Base-by-base conservation (phyloP, 2,329 filamentous ascomycete species). In the Sphaerostilbella broomeana region DNA sequence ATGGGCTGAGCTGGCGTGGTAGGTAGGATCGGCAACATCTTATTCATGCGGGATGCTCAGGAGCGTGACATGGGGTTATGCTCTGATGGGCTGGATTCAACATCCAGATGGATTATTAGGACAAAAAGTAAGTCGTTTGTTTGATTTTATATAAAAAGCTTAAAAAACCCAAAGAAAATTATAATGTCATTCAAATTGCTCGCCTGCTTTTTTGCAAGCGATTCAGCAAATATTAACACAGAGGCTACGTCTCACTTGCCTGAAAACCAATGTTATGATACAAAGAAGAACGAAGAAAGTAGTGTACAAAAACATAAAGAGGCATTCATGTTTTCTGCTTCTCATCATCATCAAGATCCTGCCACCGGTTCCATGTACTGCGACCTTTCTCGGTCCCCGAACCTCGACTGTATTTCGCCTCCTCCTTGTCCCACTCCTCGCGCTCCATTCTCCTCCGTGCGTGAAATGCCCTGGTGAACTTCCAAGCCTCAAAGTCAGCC, bases 401-500 rank as follows among this genome's bases (percentile, higher is more conserved):
- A 15, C 77, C 77, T 7, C 75, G 77, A 2, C 71, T 74, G 55
- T 75, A 86, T 49, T 68, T 72, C 46, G 70, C 70, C 63, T 86
- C 81, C 44, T 83, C 75, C 45, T 80, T 73, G 56, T 86, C 81
- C 81, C 83, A 89, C 51, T 73, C 68, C 49, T 67, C 57, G 41
- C 82, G 66, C 66, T 87, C 83, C 31, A 81, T 67, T 18, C 69
- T 63, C 28, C 73, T 65, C 25, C 83, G 64, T 13, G 81, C 82
- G 35, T 79, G 64, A 47, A 75, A 86, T 0, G 84, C 83, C 25
- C 79, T 67, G 5, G 79, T 72, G 54, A 89, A 89, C 52, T 75
- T 77, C 84, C 84, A 90, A 1, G 79, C 78, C 60, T 90, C 84
- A 1, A 79, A 81, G 52, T 90, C 85, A 0, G 78, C 82, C 47